phyloP scores from a whole-genome alignment of 345 rosid species.

The thale cress (Arabidopsis thaliana) region DNA sequence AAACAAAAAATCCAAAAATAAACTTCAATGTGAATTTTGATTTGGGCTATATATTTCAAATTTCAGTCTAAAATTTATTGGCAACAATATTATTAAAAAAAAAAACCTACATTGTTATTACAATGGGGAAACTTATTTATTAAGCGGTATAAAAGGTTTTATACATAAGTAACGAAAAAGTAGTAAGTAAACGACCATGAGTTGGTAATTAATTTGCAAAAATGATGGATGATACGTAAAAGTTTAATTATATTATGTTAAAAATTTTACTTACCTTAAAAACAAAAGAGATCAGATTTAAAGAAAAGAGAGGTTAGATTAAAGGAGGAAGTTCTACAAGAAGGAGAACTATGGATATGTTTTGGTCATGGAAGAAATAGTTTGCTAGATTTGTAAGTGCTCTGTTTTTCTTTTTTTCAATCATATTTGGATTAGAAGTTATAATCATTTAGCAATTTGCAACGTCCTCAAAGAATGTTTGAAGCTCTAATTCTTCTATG shows the following conservation, averaged over 20 bases:
- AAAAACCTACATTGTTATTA: no score
- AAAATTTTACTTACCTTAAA: no score
- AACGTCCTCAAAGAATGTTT: not conserved
- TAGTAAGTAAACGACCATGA: not conserved
- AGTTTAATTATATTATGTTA: no score
- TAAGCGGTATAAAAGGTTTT: no score
- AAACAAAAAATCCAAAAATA: not conserved
- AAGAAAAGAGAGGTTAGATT: slow-evolving; percentile 38
- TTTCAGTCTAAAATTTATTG: not conserved
- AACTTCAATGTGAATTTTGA: not conserved
- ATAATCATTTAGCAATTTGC: not conserved
- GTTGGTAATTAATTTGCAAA: not conserved
- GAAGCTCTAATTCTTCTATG: not conserved
- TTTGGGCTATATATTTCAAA: not conserved
- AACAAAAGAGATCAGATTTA: no score
- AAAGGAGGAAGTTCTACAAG: slow-evolving; percentile 40
- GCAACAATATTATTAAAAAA: not conserved
- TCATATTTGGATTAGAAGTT: not conserved
- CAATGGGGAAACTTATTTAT: no score
- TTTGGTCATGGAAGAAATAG: slow-evolving; percentile 42
- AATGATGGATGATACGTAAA: no score
- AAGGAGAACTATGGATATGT: slow-evolving; percentile 34
- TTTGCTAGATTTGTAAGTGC: slow-evolving; percentile 50
- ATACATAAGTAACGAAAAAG: not conserved
- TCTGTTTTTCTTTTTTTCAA: slow-evolving; percentile 7